Conservation (phyloP, 2,329 filamentous ascomycete genomes). For the Fusarium circinatum region DNA sequence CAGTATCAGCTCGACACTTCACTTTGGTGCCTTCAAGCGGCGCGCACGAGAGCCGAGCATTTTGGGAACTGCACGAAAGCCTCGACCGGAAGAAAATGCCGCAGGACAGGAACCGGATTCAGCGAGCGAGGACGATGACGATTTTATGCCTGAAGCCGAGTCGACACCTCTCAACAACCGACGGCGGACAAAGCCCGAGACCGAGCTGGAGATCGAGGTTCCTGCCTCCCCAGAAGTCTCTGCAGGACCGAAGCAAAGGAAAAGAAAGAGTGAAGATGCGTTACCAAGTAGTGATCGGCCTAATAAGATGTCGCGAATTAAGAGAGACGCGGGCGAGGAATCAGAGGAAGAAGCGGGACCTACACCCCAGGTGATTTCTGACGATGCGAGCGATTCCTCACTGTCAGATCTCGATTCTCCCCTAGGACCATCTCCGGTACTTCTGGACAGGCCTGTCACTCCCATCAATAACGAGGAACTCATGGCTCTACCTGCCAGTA, state of each 20-base stretch:
- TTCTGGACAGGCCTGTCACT: conserved; percentile 51
- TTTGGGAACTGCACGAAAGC: conserved; percentile 62
- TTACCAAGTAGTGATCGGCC: conserved; percentile 52
- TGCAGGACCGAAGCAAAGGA: conserved; percentile 54
- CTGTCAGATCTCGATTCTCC: conserved; percentile 53
- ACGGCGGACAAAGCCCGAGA: conserved; percentile 51
- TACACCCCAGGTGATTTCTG: conserved; percentile 5
- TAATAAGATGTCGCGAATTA: conserved; percentile 50
- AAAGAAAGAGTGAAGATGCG: conserved; percentile 65
- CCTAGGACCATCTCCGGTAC: conserved; percentile 42
- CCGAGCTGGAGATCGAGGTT: conserved; percentile 29
- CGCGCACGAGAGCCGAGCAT: conserved; percentile 71
- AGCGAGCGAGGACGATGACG: conserved; percentile 59
- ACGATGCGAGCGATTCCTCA: conserved; percentile 51
- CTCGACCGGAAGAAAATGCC: conserved; percentile 48
- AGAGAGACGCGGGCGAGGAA: conserved; percentile 29
- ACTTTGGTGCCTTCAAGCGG: conserved; percentile 67
- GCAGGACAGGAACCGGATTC: conserved; percentile 47
- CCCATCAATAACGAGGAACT: conserved; percentile 60
- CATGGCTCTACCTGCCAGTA: conserved; percentile 66
- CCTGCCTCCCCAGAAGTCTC: conserved; percentile 43
- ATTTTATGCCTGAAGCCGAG: conserved; percentile 72
- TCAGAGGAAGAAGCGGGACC: conserved; percentile 26
- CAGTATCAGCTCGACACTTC: conserved; percentile 61
- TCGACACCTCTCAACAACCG: conserved; percentile 69